Percentiles rank a stretch among this genome's conserved stretches.
Conservation (phyloP, 2,329 filamentous ascomycete species). For the Diatrype stigma region DNA sequence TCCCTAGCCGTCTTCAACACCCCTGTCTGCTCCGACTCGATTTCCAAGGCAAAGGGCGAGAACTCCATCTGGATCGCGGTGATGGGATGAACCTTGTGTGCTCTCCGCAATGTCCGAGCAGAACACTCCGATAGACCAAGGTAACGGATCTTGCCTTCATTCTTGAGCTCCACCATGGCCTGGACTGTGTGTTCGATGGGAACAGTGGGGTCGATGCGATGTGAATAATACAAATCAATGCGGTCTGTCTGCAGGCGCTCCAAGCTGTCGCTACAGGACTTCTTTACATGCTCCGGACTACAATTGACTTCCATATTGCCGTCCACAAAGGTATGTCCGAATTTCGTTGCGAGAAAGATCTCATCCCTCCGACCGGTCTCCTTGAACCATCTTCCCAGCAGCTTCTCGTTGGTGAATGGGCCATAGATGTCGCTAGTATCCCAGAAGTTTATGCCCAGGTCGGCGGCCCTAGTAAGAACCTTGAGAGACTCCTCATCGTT, state of each 20-base stretch:
- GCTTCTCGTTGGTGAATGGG: constrained; percentile 36
- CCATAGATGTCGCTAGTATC: constrained; percentile 31
- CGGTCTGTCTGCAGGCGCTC: not conserved
- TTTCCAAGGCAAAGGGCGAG: not conserved
- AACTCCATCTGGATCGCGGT: not conserved
- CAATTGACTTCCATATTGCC: not conserved
- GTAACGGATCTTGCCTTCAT: not conserved
- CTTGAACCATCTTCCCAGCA: constrained; percentile 39
- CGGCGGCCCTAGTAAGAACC: constrained; percentile 21
- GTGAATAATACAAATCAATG: not conserved
- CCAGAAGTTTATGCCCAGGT: constrained; percentile 24
- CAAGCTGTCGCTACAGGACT: not conserved
- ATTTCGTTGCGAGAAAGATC: constrained; percentile 51
- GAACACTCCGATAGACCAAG: not conserved
- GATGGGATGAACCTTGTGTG: not conserved
- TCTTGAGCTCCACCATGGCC: not conserved
- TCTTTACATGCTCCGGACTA: not conserved
- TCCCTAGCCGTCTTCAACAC: constrained; percentile 28
- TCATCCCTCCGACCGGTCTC: constrained; percentile 40
- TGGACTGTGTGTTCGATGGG: not conserved
- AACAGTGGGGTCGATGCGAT: not conserved
- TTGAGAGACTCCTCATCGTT: constrained; percentile 21
- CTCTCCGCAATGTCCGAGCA: not conserved
- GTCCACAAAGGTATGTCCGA: constrained; percentile 24
- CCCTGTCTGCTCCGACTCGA: not conserved